Evolutionary conservation across 352 stramenopile genomes (phyloP), one percentile per base, ranked within the genome.

Genomic region (Phytophthora ohioensis): DNA sequence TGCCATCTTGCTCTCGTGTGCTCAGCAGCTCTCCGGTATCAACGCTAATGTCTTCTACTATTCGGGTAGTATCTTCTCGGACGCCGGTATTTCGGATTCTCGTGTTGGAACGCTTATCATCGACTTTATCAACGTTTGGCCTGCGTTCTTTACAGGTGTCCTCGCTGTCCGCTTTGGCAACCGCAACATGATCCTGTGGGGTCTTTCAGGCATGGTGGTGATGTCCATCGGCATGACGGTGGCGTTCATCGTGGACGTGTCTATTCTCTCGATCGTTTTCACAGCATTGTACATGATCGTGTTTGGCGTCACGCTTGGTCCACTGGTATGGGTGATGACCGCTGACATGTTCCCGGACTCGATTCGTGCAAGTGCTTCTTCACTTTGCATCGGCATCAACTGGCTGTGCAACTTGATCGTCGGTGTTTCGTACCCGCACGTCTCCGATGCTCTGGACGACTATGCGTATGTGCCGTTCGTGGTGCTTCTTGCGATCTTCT

Each of bases 221-320:
- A 67, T 54, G 59, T 43, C 48, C 15, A 67, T 67, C 13, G 59
- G 59, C 36, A 67, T 60, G 59, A 67, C 48, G 4, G 59, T 46
- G 47, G 47, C 49, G 5, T 60, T 67, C 27, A 54, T 67, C 10
- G 21, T 59, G 10, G 38, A 60, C 17, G 13, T 47, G 5, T 49
- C 59, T 31, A 39, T 5, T 12, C 42, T 67, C 9, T 57, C 38
- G n/a, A 49, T 66, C 17, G 59, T 54, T 17, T 67, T 64, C 43
- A 64, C 57, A 4, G 42, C 43, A 46, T 11, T 66, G 47, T 52
- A 66, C 46, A 36, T 65, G 45, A 52, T 57, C 21, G 21, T 27
- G 21, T 27, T 27, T 1, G 21, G 21, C 21, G 21, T 2, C 21
- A 27, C 21, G 21, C 21, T 27, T 1, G 21, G 21, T 27, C 21